Percentiles rank a stretch among this genome's conserved stretches.
These are phyloP conservation scores for Ogataea glucozyma DNA, from an alignment of 805 yeast genomes.

Conservation along the genomic window DNA sequence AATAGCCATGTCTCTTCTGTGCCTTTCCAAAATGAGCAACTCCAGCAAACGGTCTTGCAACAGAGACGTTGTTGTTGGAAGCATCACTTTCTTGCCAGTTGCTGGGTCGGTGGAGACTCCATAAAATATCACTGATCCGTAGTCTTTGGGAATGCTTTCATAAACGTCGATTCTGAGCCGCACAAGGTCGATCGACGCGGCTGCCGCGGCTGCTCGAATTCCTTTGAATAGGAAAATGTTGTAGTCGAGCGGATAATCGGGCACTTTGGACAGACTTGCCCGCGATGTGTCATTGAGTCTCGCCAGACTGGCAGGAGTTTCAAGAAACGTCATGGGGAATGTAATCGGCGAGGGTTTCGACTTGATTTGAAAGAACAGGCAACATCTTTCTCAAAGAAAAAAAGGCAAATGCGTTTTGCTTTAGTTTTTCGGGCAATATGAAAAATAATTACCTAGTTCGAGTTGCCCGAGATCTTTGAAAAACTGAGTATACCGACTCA, in stretches of 20 bases:
- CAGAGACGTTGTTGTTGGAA: slow-evolving; percentile 34
- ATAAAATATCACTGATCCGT: slow-evolving; percentile 22
- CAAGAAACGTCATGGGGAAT: slow-evolving; percentile 14
- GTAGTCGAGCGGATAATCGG: slow-evolving; percentile 41
- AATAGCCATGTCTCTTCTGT: slow-evolving; percentile 34
- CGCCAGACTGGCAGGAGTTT: slow-evolving; percentile 11
- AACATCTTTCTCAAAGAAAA: not conserved
- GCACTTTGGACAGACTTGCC: slow-evolving; percentile 27
- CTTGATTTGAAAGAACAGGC: not conserved
- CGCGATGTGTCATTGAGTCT: slow-evolving; percentile 17
- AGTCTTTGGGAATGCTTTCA: slow-evolving; percentile 28
- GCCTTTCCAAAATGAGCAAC: slow-evolving; percentile 38
- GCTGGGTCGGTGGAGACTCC: slow-evolving; percentile 20
- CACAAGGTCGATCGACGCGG: slow-evolving; percentile 22
- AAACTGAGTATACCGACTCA: no score
- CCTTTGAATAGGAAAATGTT: slow-evolving; percentile 39
- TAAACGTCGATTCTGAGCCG: slow-evolving; percentile 26
- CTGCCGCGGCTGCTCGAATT: slow-evolving; percentile 26
- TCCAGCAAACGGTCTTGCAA: slow-evolving; percentile 37
- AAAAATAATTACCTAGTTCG: not conserved
- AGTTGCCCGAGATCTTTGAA: not conserved
- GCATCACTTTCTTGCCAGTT: slow-evolving; percentile 17
- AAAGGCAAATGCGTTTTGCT: not conserved
- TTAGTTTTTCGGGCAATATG: not conserved
- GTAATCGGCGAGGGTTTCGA: not conserved